A percentile compares a stretch with the other conserved stretches of the same genome.
Conservation (phyloP, 495 filamentous ascomycete species). For the Terfezia claveryi region DNA sequence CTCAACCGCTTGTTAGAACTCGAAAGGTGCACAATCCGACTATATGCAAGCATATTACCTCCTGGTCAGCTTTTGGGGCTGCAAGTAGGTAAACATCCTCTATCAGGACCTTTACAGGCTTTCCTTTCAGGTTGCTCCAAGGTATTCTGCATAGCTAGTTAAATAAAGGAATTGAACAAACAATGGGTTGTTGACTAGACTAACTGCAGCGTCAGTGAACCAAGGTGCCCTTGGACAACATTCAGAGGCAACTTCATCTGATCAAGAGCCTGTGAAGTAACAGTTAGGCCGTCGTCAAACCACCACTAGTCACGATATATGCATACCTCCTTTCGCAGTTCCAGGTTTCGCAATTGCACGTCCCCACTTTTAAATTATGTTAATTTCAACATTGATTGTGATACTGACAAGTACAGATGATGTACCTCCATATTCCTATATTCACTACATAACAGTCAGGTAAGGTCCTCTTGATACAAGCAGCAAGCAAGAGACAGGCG, state of each 20-base stretch:
- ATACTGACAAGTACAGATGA: no score
- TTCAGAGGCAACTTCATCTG: conserved; percentile 90
- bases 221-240: conserved; percentile 85
- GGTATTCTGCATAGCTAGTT: conserved; percentile 39
- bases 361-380: conserved; percentile 35
- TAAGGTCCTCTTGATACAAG: not conserved
- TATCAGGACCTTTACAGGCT: conserved; percentile 81
- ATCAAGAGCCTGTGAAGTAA: conserved; percentile 44
- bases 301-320: not conserved
- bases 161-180: no score
- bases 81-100: conserved; percentile 92
- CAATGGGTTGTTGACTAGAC: not conserved
- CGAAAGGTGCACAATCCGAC: no score
- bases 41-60: conserved; percentile 17
- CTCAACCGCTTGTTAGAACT: no score
- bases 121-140: conserved; percentile 86
- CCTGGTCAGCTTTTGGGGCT: conserved; percentile 77
- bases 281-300: conserved; percentile 1
- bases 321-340: conserved; percentile 52
- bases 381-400: no score
- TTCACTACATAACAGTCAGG: conserved; percentile 32
- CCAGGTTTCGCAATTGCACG: conserved; percentile 75
- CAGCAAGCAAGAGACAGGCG: not conserved
- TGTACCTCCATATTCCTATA: conserved; percentile 70
- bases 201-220: conserved; percentile 48